phyloP scores from a whole-genome alignment of 106 monocot genomes.

The Ottelia alismoides region DNA sequence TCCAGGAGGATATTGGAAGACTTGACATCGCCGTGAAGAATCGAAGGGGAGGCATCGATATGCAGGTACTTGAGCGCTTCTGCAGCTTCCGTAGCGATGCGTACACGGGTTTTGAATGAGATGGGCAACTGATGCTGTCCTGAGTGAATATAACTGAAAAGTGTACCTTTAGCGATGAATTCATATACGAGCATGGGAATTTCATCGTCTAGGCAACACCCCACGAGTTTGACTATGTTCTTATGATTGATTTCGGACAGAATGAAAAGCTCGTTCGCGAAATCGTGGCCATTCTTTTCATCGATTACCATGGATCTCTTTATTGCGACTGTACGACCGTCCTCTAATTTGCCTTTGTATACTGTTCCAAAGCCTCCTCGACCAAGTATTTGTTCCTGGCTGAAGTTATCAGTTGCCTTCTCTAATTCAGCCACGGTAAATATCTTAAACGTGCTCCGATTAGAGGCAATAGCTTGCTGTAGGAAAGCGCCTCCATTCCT shows the following conservation, averaged over 20 bases:
- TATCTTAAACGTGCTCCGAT: constrained; percentile 2
- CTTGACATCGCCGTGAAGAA: constrained; percentile 18
- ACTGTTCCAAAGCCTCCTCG: constrained; percentile 16
- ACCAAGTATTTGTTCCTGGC: constrained; percentile 2
- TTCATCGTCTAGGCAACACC: constrained; percentile 12
- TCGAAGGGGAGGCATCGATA: constrained; percentile 8
- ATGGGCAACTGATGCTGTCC: neutral
- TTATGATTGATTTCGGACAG: constrained; percentile 19
- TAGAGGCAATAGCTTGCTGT: constrained; percentile 4
- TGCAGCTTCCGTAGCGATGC: constrained; percentile 8
- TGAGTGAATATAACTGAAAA: constrained; percentile 8
- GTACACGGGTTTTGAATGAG: neutral
- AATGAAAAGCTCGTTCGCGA: constrained; percentile 15
- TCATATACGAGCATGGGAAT: constrained; percentile 20
- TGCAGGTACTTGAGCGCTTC: constrained; percentile 14
- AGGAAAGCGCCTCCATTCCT: constrained; percentile 18
- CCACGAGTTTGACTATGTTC: constrained; percentile 19
- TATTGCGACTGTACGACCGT: constrained; percentile 8
- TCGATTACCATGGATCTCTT: constrained; percentile 13
- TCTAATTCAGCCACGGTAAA: constrained; percentile 11
- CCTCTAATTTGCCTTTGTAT: constrained; percentile 14
- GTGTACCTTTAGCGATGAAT: constrained; percentile 12
- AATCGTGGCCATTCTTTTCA: constrained; percentile 7
- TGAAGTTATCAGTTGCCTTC: constrained; percentile 15
- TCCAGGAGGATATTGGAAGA: constrained; percentile 15